Conservation (phyloP, 1,284 basidiomycete genomes). For the Ceratobasidium sp. region DNA sequence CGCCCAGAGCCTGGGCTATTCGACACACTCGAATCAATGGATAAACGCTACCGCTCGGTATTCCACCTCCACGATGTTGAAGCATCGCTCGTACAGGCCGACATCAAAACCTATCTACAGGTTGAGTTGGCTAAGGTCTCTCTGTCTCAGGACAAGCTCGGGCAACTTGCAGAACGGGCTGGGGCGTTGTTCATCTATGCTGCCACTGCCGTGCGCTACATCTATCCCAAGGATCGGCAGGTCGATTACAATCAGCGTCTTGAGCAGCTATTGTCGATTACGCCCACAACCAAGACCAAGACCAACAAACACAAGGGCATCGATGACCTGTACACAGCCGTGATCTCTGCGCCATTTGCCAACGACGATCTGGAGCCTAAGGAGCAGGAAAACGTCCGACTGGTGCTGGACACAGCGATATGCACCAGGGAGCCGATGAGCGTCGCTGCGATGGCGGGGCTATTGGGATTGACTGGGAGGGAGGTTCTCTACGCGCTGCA, state of each 20-base stretch:
- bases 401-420: not conserved
- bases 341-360: not conserved
- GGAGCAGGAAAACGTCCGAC: not conserved
- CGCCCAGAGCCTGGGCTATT: slow-evolving; percentile 39
- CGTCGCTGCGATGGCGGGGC: not conserved
- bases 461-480: not conserved
- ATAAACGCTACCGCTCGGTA: not conserved
- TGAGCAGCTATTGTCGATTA: not conserved
- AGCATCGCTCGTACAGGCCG: slow-evolving; percentile 36
- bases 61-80: slow-evolving; percentile 42
- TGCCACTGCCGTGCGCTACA: too few relatives aligned
- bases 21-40: not conserved
- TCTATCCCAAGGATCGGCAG: too few relatives aligned
- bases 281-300: too few relatives aligned
- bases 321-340: not conserved
- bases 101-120: slow-evolving; percentile 13
- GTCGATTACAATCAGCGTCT: not conserved
- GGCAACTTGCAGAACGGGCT: too few relatives aligned
- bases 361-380: not conserved
- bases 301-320: not conserved
- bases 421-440: slow-evolving; percentile 9
- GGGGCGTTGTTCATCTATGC: too few relatives aligned
- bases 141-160: not conserved
- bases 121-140: not conserved
- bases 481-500: not conserved